Percentiles rank a stretch among this genome's conserved stretches.
Evolutionary conservation across 1,284 basidiomycete species (phyloP).

Genomic region (Leccinum angustisporum): DNA sequence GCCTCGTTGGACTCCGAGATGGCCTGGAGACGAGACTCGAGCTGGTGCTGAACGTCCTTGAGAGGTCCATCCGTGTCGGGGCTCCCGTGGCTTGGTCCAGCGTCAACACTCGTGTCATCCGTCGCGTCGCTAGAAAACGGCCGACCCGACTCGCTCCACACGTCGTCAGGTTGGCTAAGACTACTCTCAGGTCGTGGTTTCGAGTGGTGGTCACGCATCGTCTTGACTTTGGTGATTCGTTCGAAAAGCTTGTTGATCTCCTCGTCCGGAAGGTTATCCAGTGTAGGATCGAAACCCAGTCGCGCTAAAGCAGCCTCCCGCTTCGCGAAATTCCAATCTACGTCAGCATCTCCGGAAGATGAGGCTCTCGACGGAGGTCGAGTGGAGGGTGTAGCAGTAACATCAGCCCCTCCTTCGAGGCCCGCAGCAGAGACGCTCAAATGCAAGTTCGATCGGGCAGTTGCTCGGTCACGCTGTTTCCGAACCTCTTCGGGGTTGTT

Average conservation of each 20-base stretch:
- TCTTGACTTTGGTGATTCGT: conserved; percentile 90
- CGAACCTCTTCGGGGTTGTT: conserved; percentile 95
- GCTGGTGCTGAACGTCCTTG: conserved; percentile 68
- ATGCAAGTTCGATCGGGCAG: conserved; percentile 66
- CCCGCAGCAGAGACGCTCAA: conserved; percentile 64
- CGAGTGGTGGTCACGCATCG: conserved; percentile 73
- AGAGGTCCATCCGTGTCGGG: conserved; percentile 64
- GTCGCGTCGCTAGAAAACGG: conserved; percentile 70
- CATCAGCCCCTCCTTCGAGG: conserved; percentile 49
- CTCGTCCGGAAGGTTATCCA: conserved; percentile 89
- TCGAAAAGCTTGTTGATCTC: conserved; percentile 93
- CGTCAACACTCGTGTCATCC: conserved; percentile 83
- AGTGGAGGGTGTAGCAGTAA: conserved; percentile 43
- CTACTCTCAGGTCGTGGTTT: conserved; percentile 81
- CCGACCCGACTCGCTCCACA: conserved; percentile 81
- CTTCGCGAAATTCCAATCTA: conserved; percentile 93
- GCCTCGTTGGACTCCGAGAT: conserved; percentile 72
- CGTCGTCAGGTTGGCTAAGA: conserved; percentile 78
- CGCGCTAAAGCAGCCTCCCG: conserved; percentile 87
- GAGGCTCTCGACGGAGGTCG: conserved; percentile 77
- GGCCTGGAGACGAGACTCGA: conserved; percentile 73
- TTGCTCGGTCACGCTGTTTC: conserved; percentile 80
- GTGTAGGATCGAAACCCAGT: conserved; percentile 79
- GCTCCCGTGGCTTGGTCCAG: conserved; percentile 60
- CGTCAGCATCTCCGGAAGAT: conserved; percentile 68